These are phyloP conservation scores for Paxillus rubicundulus DNA, from an alignment of 768 basidiomycete genomes.

Conservation along the genomic window DNA sequence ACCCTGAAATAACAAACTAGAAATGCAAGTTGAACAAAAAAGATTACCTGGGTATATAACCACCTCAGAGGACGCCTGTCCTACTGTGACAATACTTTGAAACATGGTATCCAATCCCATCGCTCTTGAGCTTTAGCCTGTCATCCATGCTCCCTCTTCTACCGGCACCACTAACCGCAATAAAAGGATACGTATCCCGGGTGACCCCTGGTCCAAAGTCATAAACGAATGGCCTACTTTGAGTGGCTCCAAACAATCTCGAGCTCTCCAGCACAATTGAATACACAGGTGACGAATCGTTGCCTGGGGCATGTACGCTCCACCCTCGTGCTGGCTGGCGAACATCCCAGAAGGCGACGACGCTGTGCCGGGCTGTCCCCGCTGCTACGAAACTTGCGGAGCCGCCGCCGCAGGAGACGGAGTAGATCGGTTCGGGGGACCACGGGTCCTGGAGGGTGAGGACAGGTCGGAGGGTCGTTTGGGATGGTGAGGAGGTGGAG, in stretches of 20 bases:
- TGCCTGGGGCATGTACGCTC: constrained; percentile 79
- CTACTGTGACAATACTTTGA: constrained; percentile 43
- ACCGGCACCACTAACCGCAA: constrained; percentile 19
- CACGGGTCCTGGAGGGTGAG: constrained; percentile 64
- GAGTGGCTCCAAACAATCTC: constrained; percentile 74
- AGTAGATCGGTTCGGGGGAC: constrained; percentile 72
- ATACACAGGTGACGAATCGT: constrained; percentile 79
- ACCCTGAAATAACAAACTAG: not conserved
- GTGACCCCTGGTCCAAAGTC: constrained; percentile 73
- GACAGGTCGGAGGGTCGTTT: constrained; percentile 50
- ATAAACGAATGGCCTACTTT: constrained; percentile 72
- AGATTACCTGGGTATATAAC: not conserved
- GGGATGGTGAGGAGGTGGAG: constrained; percentile 15
- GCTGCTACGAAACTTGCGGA: constrained; percentile 64
- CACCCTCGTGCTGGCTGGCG: constrained; percentile 60
- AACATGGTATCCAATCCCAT: constrained; percentile 50
- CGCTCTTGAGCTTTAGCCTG: constrained; percentile 31
- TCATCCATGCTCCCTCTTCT: constrained; percentile 16
- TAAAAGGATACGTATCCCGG: constrained; percentile 51
- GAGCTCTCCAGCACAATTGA: constrained; percentile 71
- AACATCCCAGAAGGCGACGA: constrained; percentile 82
- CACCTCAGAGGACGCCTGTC: constrained; percentile 7
- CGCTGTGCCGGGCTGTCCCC: constrained; percentile 72
- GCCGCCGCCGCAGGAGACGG: constrained; percentile 73
- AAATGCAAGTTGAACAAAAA: not conserved